phyloP scores from a whole-genome alignment of 2,329 filamentous ascomycete species.

The Cadophora gregata region DNA sequence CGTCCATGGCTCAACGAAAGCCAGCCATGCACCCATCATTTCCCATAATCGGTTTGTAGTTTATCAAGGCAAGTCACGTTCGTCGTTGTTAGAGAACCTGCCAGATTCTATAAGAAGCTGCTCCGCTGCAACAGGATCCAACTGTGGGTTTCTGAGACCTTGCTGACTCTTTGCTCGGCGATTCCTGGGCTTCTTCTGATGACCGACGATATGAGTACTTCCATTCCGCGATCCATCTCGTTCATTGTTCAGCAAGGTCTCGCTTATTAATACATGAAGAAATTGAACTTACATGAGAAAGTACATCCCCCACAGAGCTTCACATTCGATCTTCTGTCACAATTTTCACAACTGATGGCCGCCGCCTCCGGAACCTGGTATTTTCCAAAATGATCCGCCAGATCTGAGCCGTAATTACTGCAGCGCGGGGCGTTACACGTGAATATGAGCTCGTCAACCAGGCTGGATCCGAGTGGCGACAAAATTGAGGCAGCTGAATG shows the following conservation, averaged over 20 bases:
- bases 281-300: slow-evolving; percentile 19
- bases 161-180: slow-evolving; percentile 10
- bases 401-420: slow-evolving; percentile 1
- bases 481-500: slow-evolving; percentile 18
- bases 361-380: not conserved
- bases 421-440: slow-evolving; percentile 19
- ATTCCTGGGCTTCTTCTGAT: slow-evolving; percentile 15
- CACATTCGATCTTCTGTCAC: slow-evolving; percentile 14
- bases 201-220: not conserved
- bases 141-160: not conserved
- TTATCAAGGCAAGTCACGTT: not conserved
- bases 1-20: not conserved
- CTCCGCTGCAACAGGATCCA: not conserved
- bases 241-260: not conserved
- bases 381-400: slow-evolving; percentile 21
- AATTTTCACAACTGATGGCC: slow-evolving; percentile 19
- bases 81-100: not conserved
- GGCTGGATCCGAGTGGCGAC: slow-evolving; percentile 7
- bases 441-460: slow-evolving; percentile 10
- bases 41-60: too few relatives aligned
- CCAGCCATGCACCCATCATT: too few relatives aligned
- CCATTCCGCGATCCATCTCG: slow-evolving; percentile 12
- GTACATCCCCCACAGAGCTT: slow-evolving; percentile 21
- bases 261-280: not conserved
- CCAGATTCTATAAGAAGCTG: slow-evolving; percentile 7